A percentile compares a stretch with the other conserved stretches of the same genome.
These are phyloP conservation scores for Sonneratia alba DNA, from an alignment of 345 rosid genomes.

Conservation along the genomic window DNA sequence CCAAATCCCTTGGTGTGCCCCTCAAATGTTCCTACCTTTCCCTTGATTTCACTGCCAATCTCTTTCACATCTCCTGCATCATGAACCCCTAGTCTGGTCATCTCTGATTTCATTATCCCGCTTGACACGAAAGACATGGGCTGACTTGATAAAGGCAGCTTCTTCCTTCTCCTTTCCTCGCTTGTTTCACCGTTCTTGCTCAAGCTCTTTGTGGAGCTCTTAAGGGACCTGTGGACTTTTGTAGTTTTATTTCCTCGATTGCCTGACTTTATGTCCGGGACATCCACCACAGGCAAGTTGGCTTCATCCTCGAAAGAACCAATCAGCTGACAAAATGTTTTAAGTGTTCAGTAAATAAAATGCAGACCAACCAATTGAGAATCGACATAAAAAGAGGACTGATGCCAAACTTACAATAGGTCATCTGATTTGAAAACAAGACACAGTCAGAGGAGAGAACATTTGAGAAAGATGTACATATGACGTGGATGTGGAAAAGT, in stretches of 20 bases:
- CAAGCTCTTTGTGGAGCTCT: conserved; percentile 14
- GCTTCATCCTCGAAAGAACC: conserved; percentile 54
- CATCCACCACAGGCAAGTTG: conserved; percentile 45
- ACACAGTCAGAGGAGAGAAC: background rate
- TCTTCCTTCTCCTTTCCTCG: conserved; percentile 30
- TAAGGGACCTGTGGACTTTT: conserved; percentile 23
- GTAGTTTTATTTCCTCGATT: conserved; percentile 22
- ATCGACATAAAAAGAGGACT: background rate
- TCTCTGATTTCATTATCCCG: conserved; percentile 51
- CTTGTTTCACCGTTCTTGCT: conserved; percentile 24
- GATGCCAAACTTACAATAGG: background rate
- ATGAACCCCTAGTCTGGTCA: conserved; percentile 19
- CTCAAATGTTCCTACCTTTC: conserved; percentile 65
- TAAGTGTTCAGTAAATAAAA: background rate
- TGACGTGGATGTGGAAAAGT: background rate
- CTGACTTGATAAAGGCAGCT: conserved; percentile 43
- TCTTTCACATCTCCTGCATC: conserved; percentile 21
- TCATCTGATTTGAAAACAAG: background rate
- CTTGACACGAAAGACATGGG: conserved; percentile 76
- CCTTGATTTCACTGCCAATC: conserved; percentile 24
- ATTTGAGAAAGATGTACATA: background rate
- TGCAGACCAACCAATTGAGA: background rate
- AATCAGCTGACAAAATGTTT: conserved; percentile 41
- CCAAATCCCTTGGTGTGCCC: conserved; percentile 46
- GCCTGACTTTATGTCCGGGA: conserved; percentile 26